These are phyloP conservation scores for Saturnispora zaruensis DNA, from an alignment of 805 yeast genomes.

Conservation along the genomic window DNA sequence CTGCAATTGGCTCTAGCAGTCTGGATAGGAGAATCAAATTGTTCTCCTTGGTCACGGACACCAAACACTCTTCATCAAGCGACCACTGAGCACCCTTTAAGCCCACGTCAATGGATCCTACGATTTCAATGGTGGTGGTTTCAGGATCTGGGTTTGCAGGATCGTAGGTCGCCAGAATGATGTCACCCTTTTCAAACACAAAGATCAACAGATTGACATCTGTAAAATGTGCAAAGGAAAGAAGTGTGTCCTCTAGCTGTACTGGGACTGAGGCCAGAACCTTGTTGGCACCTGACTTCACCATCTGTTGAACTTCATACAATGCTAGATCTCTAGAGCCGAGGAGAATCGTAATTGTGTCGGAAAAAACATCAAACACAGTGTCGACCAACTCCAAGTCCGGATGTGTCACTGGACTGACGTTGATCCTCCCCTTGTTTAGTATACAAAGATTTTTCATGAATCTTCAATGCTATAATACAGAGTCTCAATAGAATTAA, in stretches of 20 bases:
- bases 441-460: slow-evolving; percentile 32
- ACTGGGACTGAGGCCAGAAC: slow-evolving; percentile 55
- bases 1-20: slow-evolving; percentile 70
- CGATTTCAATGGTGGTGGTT: slow-evolving; percentile 58
- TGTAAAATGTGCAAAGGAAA: slow-evolving; percentile 59
- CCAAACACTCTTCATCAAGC: slow-evolving; percentile 80
- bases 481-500: background rate
- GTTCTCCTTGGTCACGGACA: slow-evolving; percentile 53
- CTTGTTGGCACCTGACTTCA: slow-evolving; percentile 51
- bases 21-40: slow-evolving; percentile 63
- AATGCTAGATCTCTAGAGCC: slow-evolving; percentile 44
- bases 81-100: slow-evolving; percentile 75
- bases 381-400: slow-evolving; percentile 49
- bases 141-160: slow-evolving; percentile 36
- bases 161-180: slow-evolving; percentile 58
- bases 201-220: slow-evolving; percentile 61
- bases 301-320: slow-evolving; percentile 70
- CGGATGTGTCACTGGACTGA: slow-evolving; percentile 52
- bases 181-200: slow-evolving; percentile 69
- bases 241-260: slow-evolving; percentile 33
- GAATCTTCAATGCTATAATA: background rate
- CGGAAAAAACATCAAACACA: slow-evolving; percentile 65
- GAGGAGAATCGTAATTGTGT: slow-evolving; percentile 59
- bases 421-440: slow-evolving; percentile 45
- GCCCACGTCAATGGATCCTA: slow-evolving; percentile 77